Evolutionary conservation across 176 grass and related monocot species (phyloP), one percentile per base, ranked within the genome.

Genomic region (Oryza glumipatula): DNA sequence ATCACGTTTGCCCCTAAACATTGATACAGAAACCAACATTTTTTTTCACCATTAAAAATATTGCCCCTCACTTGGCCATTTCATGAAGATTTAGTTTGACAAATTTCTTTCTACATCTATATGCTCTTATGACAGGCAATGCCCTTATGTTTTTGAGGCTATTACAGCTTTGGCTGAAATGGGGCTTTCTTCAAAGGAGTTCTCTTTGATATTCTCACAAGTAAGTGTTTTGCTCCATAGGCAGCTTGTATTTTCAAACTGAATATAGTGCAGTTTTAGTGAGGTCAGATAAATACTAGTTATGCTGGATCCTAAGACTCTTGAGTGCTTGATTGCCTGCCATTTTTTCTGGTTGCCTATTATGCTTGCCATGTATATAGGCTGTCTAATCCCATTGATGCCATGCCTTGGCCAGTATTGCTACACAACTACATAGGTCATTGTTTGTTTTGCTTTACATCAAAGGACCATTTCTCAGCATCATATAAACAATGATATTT

Each of bases 81-180:
- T 17, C 45, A 23, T 67, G 13, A 68, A 8, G 9, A 78, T 39
- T 46, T 76, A 82, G 28, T 70, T 47, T 88, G 72, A 88, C 39
- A 69, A 86, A 61, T 1, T 22, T 72, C 72, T 78, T 70, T 88
- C 60, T 87, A 46, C 71, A 68, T 72, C 64, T 74, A 67, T 76
- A 63, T 71, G 49, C 46, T 56, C 44, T 61, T 85, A 33, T 76
- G 21, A 54, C 69, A 98, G 96, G 91, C 91, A 95, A 60, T 94
- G 91, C 51, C 96, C 96, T 19, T 98, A 94, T 76, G 67, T 95
- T 82, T 94, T 98, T 46, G 91, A 98, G 90, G 96, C 93, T 76
- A 76, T 98, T 80, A 92, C 85, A 82, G 91, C 93, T 85, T 90
- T 98, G 77, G 93, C 93, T 16, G 96, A 98, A 90, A 77, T 98